A percentile compares a stretch with the other conserved stretches of the same genome.
Evolutionary conservation across 2,329 filamentous ascomycete genomes (phyloP).

Genomic region (Penicillium rolfsii): DNA sequence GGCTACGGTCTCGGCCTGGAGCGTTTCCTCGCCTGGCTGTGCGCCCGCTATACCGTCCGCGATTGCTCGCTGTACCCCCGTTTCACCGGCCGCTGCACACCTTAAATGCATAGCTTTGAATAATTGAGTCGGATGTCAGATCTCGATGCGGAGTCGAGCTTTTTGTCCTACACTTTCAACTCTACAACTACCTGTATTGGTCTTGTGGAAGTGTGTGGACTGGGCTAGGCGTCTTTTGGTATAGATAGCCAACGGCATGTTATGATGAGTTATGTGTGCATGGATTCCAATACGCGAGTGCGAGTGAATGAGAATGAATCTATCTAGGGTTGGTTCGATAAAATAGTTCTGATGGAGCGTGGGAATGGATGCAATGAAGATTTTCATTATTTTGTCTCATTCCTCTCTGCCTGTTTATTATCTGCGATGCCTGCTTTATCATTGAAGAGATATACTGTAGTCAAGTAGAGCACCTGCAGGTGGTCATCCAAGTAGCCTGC

Average conservation of each 20-base stretch:
- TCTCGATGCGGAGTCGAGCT: background rate
- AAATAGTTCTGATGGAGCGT: background rate
- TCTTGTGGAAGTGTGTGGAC: background rate
- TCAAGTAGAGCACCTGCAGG: too few species aligned
- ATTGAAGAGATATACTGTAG: too few species aligned
- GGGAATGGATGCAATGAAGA: background rate
- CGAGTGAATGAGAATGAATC: background rate
- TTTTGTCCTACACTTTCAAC: background rate
- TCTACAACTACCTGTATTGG: background rate
- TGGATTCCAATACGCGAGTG: background rate
- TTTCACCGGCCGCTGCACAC: conserved; percentile 55
- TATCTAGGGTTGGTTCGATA: background rate
- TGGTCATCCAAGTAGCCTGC: too few species aligned
- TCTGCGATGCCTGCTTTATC: background rate
- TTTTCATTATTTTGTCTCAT: background rate
- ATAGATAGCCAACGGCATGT: background rate
- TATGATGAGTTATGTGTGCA: conserved; percentile 1
- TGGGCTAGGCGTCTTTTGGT: background rate
- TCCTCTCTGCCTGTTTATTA: background rate
- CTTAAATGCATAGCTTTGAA: conserved; percentile 34
- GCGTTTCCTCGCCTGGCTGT: conserved; percentile 72
- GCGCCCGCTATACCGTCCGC: conserved; percentile 66
- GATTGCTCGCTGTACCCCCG: conserved; percentile 59
- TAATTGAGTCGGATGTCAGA: background rate
- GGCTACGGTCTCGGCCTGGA: conserved; percentile 93